Percentiles rank a stretch among this genome's conserved stretches.
Evolutionary conservation across 148 eudicot species (phyloP).

Genomic region (Vaccinium darrowii): DNA sequence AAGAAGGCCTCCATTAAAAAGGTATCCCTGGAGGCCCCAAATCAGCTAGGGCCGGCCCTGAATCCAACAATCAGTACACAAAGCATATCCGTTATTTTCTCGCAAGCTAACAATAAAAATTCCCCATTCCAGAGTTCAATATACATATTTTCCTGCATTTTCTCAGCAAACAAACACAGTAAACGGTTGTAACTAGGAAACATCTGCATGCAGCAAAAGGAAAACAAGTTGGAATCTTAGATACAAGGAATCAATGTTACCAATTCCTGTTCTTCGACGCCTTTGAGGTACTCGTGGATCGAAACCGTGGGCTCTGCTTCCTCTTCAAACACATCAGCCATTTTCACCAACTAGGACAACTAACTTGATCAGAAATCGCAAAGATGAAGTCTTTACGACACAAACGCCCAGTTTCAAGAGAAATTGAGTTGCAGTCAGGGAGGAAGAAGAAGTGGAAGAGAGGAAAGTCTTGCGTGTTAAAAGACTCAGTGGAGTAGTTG

Average conservation of each 20-base stretch:
- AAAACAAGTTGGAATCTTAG: too few species aligned
- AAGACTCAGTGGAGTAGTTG: too few species aligned
- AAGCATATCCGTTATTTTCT: neutral
- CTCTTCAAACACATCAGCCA: constrained; percentile 72
- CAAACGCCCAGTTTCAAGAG: neutral
- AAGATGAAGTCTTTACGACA: neutral
- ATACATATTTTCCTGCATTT: neutral
- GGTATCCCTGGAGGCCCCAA: too few species aligned
- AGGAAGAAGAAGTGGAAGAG: too few species aligned
- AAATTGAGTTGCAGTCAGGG: too few species aligned
- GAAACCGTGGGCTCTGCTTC: constrained; percentile 63
- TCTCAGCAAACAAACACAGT: constrained; percentile 3
- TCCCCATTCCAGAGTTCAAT: neutral
- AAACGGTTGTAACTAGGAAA: neutral
- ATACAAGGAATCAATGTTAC: constrained; percentile 28
- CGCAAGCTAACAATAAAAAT: neutral
- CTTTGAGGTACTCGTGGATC: constrained; percentile 67
- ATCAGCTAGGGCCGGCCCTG: too few species aligned
- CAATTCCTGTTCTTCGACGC: constrained; percentile 79
- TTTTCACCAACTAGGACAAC: constrained; percentile 14
- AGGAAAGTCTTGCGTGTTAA: too few species aligned
- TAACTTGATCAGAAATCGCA: too few species aligned
- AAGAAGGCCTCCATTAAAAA: too few species aligned
- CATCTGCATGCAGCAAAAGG: neutral
- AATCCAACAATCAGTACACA: neutral